Evolutionary conservation across 106 monocot species (phyloP).

Genomic region (Apostasia shenzhenica): DNA sequence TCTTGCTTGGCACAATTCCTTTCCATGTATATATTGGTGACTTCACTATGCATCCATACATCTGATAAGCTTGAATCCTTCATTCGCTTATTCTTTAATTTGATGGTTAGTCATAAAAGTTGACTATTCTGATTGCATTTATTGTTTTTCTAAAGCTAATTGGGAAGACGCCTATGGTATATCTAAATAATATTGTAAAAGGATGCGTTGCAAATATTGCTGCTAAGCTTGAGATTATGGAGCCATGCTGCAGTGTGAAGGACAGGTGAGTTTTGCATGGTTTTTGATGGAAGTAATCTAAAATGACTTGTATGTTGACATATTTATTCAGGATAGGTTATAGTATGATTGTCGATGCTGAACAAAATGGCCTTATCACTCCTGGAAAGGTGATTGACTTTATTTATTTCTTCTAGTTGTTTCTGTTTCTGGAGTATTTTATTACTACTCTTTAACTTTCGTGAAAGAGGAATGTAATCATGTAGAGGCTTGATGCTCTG

Average conservation of each 20-base stretch:
- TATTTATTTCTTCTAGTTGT: not conserved
- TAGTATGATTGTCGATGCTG: slow-evolving; percentile 96
- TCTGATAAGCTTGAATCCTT: too few relatives aligned
- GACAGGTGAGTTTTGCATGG: slow-evolving; percentile 42
- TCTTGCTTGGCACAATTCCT: too few relatives aligned
- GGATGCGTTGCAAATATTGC: slow-evolving; percentile 85
- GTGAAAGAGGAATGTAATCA: not conserved
- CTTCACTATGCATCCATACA: too few relatives aligned
- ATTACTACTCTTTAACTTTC: not conserved
- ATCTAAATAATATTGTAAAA: slow-evolving; percentile 79
- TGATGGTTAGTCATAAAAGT: too few relatives aligned
- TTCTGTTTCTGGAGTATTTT: not conserved
- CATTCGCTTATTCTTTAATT: too few relatives aligned
- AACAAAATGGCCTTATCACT: slow-evolving; percentile 75
- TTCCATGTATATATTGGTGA: too few relatives aligned
- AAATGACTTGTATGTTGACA: not conserved
- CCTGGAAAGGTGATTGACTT: slow-evolving; percentile 70
- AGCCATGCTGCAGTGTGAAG: slow-evolving; percentile 97
- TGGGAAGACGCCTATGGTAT: slow-evolving; percentile 97
- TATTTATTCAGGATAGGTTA: slow-evolving; percentile 74
- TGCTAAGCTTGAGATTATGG: slow-evolving; percentile 98
- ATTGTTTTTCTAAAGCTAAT: slow-evolving; percentile 53
- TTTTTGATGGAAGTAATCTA: not conserved
- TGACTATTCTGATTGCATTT: not conserved
- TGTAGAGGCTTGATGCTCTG: not conserved